Evolutionary conservation across 1,284 basidiomycete species (phyloP).

Genomic region (Neotropicomus parvogracilis): DNA sequence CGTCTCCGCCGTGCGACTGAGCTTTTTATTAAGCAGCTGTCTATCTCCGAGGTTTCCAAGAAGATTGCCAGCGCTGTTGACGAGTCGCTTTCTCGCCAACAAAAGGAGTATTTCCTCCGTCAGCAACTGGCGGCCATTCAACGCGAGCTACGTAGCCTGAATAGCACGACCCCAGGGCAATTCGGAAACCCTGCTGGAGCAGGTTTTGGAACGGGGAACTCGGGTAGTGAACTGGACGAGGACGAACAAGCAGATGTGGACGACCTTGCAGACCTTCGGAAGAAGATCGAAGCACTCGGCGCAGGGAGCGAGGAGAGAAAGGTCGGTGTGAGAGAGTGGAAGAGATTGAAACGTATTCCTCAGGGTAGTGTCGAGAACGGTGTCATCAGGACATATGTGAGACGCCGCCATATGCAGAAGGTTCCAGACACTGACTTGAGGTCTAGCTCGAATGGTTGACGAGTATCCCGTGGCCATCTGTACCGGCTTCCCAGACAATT

Average conservation of each 20-base stretch:
- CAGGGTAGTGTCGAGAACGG: conserved; percentile 76
- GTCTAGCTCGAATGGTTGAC: conserved; percentile 79
- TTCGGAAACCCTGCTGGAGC: conserved; percentile 8
- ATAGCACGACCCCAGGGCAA: conserved; percentile 28
- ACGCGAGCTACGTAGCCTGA: conserved; percentile 73
- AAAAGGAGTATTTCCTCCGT: conserved; percentile 78
- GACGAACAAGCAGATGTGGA: conserved; percentile 75
- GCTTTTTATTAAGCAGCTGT: conserved; percentile 66
- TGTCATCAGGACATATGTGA: conserved; percentile 72
- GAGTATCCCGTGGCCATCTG: conserved; percentile 69
- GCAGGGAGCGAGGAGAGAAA: conserved; percentile 73
- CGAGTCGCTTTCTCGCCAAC: conserved; percentile 74
- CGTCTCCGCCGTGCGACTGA: conserved; percentile 62
- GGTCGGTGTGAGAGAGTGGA: conserved; percentile 81
- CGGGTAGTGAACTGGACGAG: conserved; percentile 56
- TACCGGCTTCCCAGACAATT: conserved; percentile 26
- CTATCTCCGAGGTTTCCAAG: conserved; percentile 71
- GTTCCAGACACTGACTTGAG: conserved; percentile 13
- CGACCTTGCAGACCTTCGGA: conserved; percentile 74
- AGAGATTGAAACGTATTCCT: conserved; percentile 68
- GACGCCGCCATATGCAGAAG: neutral
- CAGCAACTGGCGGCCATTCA: conserved; percentile 90
- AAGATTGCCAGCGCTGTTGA: conserved; percentile 77
- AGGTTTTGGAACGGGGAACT: conserved; percentile 17
- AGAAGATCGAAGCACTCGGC: conserved; percentile 77